A percentile compares a stretch with the other conserved stretches of the same genome.
These are phyloP conservation scores for Encephalitozoon intestinalis DNA, from an alignment of 371 early-diverging fungal species.

Conservation along the genomic window DNA sequence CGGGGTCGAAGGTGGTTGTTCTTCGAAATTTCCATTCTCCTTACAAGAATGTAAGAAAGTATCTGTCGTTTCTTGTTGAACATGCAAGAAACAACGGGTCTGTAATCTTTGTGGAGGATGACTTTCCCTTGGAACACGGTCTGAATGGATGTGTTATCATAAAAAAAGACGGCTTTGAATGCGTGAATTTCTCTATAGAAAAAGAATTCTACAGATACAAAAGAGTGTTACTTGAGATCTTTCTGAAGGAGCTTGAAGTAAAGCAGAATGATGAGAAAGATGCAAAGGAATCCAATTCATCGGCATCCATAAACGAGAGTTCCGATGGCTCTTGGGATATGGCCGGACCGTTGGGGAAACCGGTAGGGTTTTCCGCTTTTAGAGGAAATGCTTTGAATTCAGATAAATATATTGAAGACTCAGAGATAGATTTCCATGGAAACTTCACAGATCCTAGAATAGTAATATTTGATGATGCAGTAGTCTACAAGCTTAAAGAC, in stretches of 20 bases:
- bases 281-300: background rate
- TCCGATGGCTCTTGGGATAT: background rate
- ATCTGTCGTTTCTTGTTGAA: background rate
- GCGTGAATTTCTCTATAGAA: background rate
- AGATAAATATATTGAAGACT: no score
- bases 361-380: no score
- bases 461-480: background rate
- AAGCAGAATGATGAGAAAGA: background rate
- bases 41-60: background rate
- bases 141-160: background rate
- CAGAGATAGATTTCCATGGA: no score
- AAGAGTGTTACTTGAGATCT: background rate
- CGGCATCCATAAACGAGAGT: background rate
- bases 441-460: no score
- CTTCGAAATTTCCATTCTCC: background rate
- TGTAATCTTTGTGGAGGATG: background rate
- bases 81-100: background rate
- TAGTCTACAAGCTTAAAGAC: background rate
- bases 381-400: background rate
- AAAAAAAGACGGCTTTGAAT: background rate
- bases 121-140: background rate
- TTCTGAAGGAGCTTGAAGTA: background rate
- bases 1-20: background rate
- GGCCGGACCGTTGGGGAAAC: background rate
- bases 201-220: background rate